Evolutionary conservation across 225 moss, liverwort and hornwort species (phyloP).

Genomic region (Ulota crispa): DNA sequence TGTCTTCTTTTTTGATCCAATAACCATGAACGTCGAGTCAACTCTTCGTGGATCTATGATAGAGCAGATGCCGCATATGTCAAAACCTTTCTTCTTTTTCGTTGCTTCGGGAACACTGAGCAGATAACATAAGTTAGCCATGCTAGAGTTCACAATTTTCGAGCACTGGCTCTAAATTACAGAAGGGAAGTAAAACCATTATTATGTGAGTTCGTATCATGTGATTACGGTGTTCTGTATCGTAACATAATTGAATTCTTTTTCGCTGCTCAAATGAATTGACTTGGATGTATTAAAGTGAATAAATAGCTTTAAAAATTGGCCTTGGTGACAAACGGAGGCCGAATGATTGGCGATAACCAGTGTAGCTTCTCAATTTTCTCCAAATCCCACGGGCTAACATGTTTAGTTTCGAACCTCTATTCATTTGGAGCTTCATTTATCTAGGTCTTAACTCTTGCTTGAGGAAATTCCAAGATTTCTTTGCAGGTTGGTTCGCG

Average conservation of each 20-base stretch:
- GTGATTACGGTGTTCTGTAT: neutral
- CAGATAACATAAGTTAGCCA: neutral
- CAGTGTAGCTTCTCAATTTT: neutral
- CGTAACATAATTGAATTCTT: neutral
- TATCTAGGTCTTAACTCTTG: neutral
- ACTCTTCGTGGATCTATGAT: neutral
- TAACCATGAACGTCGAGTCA: neutral
- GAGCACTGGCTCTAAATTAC: neutral
- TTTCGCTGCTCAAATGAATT: neutral
- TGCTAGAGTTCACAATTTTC: neutral
- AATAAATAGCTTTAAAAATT: neutral
- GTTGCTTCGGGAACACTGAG: neutral
- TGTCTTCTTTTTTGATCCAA: neutral
- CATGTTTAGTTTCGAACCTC: neutral
- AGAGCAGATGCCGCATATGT: neutral
- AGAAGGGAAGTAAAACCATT: neutral
- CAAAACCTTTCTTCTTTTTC: neutral
- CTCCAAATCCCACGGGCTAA: neutral
- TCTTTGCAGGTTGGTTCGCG: constrained; percentile 43
- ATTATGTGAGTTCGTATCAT: neutral
- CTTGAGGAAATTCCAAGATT: neutral
- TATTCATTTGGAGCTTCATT: neutral
- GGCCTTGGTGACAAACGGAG: neutral
- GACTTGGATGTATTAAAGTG: neutral
- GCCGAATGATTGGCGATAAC: neutral